Conservation (phyloP, 2,329 filamentous ascomycete species). For the Xylaria polymorpha region DNA sequence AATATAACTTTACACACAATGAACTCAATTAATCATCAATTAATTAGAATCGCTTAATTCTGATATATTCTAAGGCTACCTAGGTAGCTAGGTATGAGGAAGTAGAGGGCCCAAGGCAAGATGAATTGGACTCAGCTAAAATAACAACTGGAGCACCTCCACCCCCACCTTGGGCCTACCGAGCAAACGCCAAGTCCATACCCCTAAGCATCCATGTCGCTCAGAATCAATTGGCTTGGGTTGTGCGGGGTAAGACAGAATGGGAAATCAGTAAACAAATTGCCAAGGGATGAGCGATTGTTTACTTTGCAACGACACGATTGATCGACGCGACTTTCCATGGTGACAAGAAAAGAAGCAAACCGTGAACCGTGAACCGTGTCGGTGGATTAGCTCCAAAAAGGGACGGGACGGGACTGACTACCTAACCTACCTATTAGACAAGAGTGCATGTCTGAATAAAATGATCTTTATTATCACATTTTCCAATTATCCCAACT, state of each 20-base stretch:
- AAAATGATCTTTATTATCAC: not conserved
- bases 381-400: conserved; percentile 11
- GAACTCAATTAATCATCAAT: no score
- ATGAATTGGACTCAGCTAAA: no score
- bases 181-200: conserved; percentile 23
- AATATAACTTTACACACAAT: no score
- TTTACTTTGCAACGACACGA: conserved; percentile 36
- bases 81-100: no score
- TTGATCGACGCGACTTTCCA: conserved; percentile 30
- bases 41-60: no score
- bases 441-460: not conserved
- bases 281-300: conserved; percentile 19
- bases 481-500: not conserved
- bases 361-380: conserved; percentile 15
- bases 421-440: not conserved
- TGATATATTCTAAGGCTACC: no score
- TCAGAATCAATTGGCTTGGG: conserved; percentile 42
- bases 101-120: no score
- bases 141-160: no score
- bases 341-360: conserved; percentile 4
- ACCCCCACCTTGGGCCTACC: not conserved
- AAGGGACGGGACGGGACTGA: not conserved
- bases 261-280: conserved; percentile 63
- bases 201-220: conserved; percentile 21
- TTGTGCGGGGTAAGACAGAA: conserved; percentile 42